Percentiles rank a stretch among this genome's conserved stretches.
Conservation (phyloP, 2,329 filamentous ascomycete genomes). For the Monosporascus sp. region DNA sequence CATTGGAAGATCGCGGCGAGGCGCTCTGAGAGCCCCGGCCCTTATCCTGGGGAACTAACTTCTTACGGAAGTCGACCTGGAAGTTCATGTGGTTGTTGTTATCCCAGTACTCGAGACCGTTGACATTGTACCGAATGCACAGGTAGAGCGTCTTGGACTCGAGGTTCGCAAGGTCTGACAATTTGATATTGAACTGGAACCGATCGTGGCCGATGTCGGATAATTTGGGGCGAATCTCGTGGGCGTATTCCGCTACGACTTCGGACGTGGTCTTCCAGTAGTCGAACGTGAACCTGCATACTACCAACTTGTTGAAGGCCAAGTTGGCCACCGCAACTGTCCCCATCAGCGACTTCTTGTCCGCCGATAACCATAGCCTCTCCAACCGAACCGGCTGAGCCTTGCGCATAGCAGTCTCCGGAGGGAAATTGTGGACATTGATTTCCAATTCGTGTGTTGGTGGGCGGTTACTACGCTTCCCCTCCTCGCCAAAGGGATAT, state of each 20-base stretch:
- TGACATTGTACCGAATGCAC: slow-evolving; percentile 82
- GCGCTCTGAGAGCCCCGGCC: slow-evolving; percentile 49
- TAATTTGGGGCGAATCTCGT: slow-evolving; percentile 67
- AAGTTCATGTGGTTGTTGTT: slow-evolving; percentile 87
- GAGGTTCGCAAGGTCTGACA: slow-evolving; percentile 85
- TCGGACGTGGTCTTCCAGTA: slow-evolving; percentile 99
- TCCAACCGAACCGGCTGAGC: slow-evolving; percentile 72
- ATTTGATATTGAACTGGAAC: slow-evolving; percentile 90
- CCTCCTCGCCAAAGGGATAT: slow-evolving; percentile 70
- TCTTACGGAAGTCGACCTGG: slow-evolving; percentile 88
- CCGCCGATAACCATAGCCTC: slow-evolving; percentile 76
- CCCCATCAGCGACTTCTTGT: slow-evolving; percentile 82
- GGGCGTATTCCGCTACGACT: slow-evolving; percentile 79
- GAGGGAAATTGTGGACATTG: slow-evolving; percentile 75
- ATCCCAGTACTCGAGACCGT: slow-evolving; percentile 88
- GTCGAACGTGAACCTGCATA: slow-evolving; percentile 92
- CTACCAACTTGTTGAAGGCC: slow-evolving; percentile 81
- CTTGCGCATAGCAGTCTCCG: slow-evolving; percentile 57
- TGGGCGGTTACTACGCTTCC: slow-evolving; percentile 33
- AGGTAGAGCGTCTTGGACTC: slow-evolving; percentile 90
- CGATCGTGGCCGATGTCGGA: slow-evolving; percentile 68
- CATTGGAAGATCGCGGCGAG: slow-evolving; percentile 43
- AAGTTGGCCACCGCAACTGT: slow-evolving; percentile 82
- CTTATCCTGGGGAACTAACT: slow-evolving; percentile 56
- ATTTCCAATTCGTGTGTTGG: slow-evolving; percentile 82